Evolutionary conservation across 1,139 yeast genomes (phyloP), one percentile per base, ranked within the genome.

Genomic region (Kodamaea suecica): DNA sequence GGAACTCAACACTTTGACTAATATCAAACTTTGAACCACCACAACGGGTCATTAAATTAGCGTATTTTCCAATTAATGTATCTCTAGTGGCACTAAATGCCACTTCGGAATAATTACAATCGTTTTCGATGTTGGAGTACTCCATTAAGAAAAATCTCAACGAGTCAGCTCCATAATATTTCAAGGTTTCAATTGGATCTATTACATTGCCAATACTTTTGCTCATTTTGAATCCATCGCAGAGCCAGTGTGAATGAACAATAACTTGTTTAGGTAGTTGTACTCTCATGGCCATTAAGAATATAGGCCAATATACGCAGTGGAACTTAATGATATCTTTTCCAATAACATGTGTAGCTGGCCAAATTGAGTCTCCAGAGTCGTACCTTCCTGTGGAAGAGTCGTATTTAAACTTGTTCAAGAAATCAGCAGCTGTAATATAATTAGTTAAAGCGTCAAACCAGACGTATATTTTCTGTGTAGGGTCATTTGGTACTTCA

Each of bases 141-240:
- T 82, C 87, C 57, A 82, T 72, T 41, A 92, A 61, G 53, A 82
- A 88, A 59, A 85, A 81, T 42, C 96, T 66, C 29, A 87, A 64
- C 0, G 87, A 64, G 56, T 90, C 97, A 13, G 73, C 61, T 0
- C 90, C 95, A 48, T 83, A 83, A 37, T 67, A 57, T 1, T 74
- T 66, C 14, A 77, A 65, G 17, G 83, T 70, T 12, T 66, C 73
- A 15, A 83, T 53, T 0, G 99, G 98, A 51, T 94, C 97, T 7
- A 92, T 95, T n/a, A 92, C 97, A 55, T 92, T 92, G 0, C 97
- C 97, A 39, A 82, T 61, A 38, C 95, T 83, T 51, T 92, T 92
- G 39, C 95, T 84, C 98, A 92, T 92, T 54, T 92, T 92, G 35
- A 78, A 66, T 0, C 97, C 97, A 30, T 80, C 84, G 59, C 85